Conservation (phyloP, 805 yeast species). For the Saturnispora sekii region DNA sequence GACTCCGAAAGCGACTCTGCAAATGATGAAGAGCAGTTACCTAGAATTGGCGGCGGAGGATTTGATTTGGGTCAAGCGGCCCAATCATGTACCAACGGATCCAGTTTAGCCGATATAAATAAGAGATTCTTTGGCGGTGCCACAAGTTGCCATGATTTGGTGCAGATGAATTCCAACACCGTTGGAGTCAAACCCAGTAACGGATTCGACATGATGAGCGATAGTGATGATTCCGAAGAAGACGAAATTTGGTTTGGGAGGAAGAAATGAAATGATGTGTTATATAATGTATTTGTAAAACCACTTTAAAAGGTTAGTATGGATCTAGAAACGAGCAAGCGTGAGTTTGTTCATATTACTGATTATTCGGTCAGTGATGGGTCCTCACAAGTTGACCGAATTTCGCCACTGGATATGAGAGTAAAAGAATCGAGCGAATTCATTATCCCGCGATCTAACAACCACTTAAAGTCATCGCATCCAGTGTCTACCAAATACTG, state of each 20-base stretch:
- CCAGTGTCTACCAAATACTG: no score
- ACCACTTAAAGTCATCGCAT: no score
- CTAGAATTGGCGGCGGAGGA: constrained; percentile 1
- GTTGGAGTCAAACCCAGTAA: neutral
- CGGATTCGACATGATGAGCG: neutral
- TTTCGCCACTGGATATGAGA: no score
- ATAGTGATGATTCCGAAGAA: constrained; percentile 3
- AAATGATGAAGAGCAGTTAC: neutral
- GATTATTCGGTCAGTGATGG: no score
- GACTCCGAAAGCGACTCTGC: constrained; percentile 3
- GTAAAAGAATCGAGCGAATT: no score
- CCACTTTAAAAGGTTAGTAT: no score
- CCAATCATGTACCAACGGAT: constrained; percentile 5
- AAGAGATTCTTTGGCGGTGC: constrained; percentile 1
- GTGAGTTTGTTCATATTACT: no score
- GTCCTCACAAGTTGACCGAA: no score
- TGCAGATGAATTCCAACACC: constrained; percentile 1
- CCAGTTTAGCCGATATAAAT: constrained; percentile 5
- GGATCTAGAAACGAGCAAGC: no score
- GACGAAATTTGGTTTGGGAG: constrained; percentile 7
- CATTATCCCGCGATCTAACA: no score
- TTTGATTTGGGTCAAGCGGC: constrained; percentile 4
- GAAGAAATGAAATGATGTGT: neutral
- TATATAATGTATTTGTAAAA: no score
- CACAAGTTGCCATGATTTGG: constrained; percentile 1